Base-by-base conservation (phyloP, 192 early-diverging fungal genomes). In the Thamnidium elegans region DNA sequence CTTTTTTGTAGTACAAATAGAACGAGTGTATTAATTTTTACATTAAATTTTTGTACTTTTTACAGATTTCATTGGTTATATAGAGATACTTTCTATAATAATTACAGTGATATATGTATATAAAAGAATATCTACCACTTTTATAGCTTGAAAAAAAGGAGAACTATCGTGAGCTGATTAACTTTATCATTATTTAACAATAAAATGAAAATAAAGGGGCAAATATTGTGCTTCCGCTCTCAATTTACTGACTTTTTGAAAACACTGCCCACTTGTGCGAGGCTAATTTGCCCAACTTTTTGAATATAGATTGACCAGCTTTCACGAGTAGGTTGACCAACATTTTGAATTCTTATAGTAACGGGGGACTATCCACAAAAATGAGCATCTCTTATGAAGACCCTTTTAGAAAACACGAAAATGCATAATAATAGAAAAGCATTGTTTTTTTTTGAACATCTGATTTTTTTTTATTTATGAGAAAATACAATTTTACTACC, bases 351-450 rank as follows among this genome's bases (percentile, higher is more conserved):
- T 50, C 5, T 50, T 50, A 50, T 50, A 50, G 4, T 50, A 50
- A 50, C 19, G 21, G 21, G 21, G n/a, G 14, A 20, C 8, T 50
- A 50, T 50, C 5, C 48, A 21, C 48, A 50, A 50, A 50, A 50
- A 21, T 50, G 48, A 50, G 19, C 48, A 50, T 50, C 48, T 50
- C 48, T 50, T 50, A 50, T 50, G 19, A 50, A 50, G 48, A 5
- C 19, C n/a, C 20, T 50, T 50, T 50, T 50, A 50, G 48, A 50
- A 50, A 50, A 50, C 48, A 50, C 19, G 17, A 50, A 50, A 50
- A 50, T 50, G 19, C 48, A 50, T 23, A 50, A 50, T 50, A 50
- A 1, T 50, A 50, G n/a, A 50, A 23, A 50, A 21, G 48, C 17
- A n/a, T n/a, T n/a, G n/a, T n/a, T n/a, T n/a, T n/a, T n/a, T n/a